These are phyloP conservation scores for Cyberlindnera subsufficiens DNA, from an alignment of 805 yeast species.

Conservation along the genomic window DNA sequence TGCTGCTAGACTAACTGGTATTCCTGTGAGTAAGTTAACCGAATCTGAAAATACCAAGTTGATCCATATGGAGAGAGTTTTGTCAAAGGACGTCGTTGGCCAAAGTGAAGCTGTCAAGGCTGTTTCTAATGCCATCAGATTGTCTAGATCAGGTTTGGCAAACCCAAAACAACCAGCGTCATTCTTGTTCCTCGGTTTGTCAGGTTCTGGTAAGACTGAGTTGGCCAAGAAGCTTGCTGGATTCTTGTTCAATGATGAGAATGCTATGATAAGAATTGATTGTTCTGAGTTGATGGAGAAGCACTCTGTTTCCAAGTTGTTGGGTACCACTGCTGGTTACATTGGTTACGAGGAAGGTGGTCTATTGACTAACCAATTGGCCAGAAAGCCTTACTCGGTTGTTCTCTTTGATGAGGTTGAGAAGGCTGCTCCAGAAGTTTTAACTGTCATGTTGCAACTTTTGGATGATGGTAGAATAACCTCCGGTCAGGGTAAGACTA, in stretches of 20 bases:
- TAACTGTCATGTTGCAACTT: conserved; percentile 86
- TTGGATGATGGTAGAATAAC: conserved; percentile 96
- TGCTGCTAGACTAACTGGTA: conserved; percentile 94
- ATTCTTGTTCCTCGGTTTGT: conserved; percentile 87
- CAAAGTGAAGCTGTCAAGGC: conserved; percentile 95
- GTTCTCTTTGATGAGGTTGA: conserved; percentile 95
- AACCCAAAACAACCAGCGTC: conserved; percentile 97
- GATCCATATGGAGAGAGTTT: conserved; percentile 88
- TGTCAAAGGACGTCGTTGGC: conserved; percentile 84
- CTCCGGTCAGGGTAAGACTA: conserved; percentile 87
- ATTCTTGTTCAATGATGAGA: conserved; percentile 91
- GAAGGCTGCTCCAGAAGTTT: conserved; percentile 97
- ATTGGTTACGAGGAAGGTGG: conserved; percentile 99
- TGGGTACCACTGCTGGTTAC: conserved; percentile 97
- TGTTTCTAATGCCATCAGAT: conserved; percentile 90
- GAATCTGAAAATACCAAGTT: conserved; percentile 93
- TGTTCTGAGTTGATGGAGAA: conserved; percentile 96
- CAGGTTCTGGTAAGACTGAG: conserved; percentile 98
- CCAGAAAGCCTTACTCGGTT: conserved; percentile 94
- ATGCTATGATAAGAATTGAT: conserved; percentile 95
- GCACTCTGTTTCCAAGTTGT: conserved; percentile 88
- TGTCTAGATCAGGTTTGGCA: conserved; percentile 89
- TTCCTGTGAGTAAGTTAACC: conserved; percentile 89
- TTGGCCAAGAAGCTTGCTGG: conserved; percentile 96
- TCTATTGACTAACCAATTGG: conserved; percentile 83